Evolutionary conservation across 2,329 filamentous ascomycete species (phyloP), one percentile per base, ranked within the genome.

Genomic region (Nemania serpens): DNA sequence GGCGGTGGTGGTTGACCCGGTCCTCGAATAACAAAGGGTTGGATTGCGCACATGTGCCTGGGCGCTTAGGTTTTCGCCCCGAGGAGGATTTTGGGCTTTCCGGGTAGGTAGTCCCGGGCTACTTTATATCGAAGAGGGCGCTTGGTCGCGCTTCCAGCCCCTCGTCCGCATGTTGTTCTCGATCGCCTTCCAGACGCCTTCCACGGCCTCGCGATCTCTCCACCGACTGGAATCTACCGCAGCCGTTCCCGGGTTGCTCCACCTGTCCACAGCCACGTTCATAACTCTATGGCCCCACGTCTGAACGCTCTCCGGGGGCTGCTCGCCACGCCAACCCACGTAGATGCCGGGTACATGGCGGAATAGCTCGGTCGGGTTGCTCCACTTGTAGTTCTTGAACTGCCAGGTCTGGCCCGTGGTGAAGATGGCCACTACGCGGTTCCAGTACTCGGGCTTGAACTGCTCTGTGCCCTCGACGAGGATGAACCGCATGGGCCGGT

Each of bases 391-490:
- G 68, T 88, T 91, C 79, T 97, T 97, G 80, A 99, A 99, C 78
- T 99, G 95, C 95, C 95, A 99, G 10, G 90, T 88, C 79, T 99
- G 95, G 36, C 95, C 95, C 0, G 95, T 99, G 0, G 95, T 99
- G 78, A 99, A 98, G 59, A 99, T 93, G 12, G 91, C 95, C 1
- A 97, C 95, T 6, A 99, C 90, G 53, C 93, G 88, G 71, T 89
- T 89, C 95, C 95, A 99, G 81, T 98, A 97, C 74, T 98, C 93
- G 0, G 95, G 95, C 75, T 97, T 96, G 84, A 99, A 99, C 75
- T 95, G 90, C 73, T 96, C 89, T 0, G 93, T 91, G 17, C 89
- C 90, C 75, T 99, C 95, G 55, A 98, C 94, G 41, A 99, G 87
- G 73, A 98, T 96, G 81, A 99, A 99, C 48, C 93, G 91, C 72